Evolutionary conservation across 352 stramenopile species (phyloP).

Genomic region (Peronospora belbahrii): DNA sequence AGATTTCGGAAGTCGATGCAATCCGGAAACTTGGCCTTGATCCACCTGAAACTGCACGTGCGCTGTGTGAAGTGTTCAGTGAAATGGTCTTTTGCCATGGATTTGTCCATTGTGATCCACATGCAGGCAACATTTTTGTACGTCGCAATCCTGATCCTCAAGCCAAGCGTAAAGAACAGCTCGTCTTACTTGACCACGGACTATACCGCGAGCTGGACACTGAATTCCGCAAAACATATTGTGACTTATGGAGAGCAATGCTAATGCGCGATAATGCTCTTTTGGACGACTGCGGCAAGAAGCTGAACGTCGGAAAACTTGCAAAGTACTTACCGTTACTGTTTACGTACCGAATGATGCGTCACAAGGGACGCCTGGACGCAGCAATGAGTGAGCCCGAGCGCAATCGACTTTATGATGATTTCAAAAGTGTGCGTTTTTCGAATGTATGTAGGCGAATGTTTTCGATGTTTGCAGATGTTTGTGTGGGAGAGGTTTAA

Average conservation of each 20-base stretch:
- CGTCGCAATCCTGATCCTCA: constrained; percentile 43
- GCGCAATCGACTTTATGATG: constrained; percentile 39
- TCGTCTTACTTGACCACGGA: constrained; percentile 96
- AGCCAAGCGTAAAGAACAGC: constrained; percentile 60
- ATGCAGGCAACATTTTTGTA: constrained; percentile 92
- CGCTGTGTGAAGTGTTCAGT: constrained; percentile 90
- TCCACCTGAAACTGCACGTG: constrained; percentile 69
- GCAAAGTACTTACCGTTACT: constrained; percentile 74
- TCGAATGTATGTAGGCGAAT: constrained; percentile 39
- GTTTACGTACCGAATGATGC: constrained; percentile 80
- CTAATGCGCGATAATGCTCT: constrained; percentile 85
- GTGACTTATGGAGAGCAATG: constrained; percentile 91
- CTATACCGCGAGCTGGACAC: constrained; percentile 92
- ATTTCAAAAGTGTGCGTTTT: constrained; percentile 60
- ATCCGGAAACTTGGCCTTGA: constrained; percentile 80
- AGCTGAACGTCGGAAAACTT: constrained; percentile 49
- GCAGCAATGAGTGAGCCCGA: constrained; percentile 64
- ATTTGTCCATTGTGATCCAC: constrained; percentile 96
- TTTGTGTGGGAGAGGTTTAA: not conserved
- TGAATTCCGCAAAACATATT: constrained; percentile 92
- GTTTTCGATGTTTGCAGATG: not conserved
- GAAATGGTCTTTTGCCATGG: constrained; percentile 92
- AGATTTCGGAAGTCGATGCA: constrained; percentile 85
- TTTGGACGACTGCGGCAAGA: constrained; percentile 48
- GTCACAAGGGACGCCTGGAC: constrained; percentile 50